These are phyloP conservation scores for Backusella australiensis DNA, from an alignment of 192 early-diverging fungal species.

Conservation along the genomic window DNA sequence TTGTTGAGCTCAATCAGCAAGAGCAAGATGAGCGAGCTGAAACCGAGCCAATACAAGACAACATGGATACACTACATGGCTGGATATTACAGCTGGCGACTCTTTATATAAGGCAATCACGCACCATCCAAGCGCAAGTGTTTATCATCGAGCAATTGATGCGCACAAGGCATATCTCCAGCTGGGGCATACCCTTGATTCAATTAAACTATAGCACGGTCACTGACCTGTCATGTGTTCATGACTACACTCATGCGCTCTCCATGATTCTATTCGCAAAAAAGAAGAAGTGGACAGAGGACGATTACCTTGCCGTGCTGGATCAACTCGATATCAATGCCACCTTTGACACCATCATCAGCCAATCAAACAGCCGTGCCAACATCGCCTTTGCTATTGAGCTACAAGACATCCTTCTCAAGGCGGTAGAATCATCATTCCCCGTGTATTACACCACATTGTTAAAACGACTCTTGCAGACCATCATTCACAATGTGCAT, in stretches of 20 bases:
- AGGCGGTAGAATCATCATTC: neutral
- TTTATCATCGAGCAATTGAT: neutral
- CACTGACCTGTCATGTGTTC: neutral
- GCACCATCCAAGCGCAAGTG: neutral
- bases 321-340: slow-evolving; percentile 42
- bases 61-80: neutral
- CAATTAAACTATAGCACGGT: neutral
- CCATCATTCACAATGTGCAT: slow-evolving; percentile 36
- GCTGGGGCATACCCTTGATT: neutral
- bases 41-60: neutral
- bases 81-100: neutral
- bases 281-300: slow-evolving; percentile 25
- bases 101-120: neutral
- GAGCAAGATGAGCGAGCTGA: neutral
- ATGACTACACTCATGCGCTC: neutral
- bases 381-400: neutral
- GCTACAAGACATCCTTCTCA: neutral
- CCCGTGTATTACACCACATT: neutral
- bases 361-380: neutral
- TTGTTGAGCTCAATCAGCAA: neutral
- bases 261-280: neutral
- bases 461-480: slow-evolving; percentile 36
- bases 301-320: slow-evolving; percentile 40
- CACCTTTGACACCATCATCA: slow-evolving; percentile 30
- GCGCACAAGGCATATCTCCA: neutral